Percentiles rank a stretch among this genome's conserved stretches.
Evolutionary conservation across 768 basidiomycete genomes (phyloP).

Genomic region (Termitomyces sp.): DNA sequence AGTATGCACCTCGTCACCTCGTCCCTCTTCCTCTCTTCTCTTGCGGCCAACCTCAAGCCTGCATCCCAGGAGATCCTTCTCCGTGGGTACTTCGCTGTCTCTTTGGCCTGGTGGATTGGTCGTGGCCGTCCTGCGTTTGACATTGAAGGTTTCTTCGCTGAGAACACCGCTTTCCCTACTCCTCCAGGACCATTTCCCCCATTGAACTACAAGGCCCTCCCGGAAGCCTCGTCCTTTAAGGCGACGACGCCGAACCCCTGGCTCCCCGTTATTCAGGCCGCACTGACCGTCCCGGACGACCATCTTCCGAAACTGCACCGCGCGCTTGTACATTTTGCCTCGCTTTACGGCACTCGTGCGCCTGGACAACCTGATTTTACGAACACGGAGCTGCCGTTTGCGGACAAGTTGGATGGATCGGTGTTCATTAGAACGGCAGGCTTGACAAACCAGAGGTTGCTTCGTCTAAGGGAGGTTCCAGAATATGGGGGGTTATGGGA

Average conservation of each 20-base stretch:
- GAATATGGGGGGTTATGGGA: conserved; percentile 5
- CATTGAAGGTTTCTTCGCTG: conserved; percentile 44
- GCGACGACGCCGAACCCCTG: conserved; percentile 51
- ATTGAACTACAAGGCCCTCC: conserved; percentile 19
- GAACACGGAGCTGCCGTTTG: conserved; percentile 44
- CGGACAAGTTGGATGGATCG: conserved; percentile 54
- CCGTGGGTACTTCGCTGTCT: conserved; percentile 46
- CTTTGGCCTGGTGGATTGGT: conserved; percentile 47
- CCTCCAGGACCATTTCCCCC: conserved; percentile 19
- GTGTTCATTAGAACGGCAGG: conserved; percentile 59
- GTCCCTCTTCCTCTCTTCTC: conserved; percentile 47
- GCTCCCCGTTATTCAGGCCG: conserved; percentile 47
- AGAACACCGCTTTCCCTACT: conserved; percentile 16
- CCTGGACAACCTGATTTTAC: conserved; percentile 19
- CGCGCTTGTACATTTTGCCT: conserved; percentile 43
- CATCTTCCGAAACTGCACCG: conserved; percentile 43
- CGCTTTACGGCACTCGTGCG: conserved; percentile 38
- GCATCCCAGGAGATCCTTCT: conserved; percentile 42
- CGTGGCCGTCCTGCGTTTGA: conserved; percentile 48
- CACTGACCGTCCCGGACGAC: conserved; percentile 56
- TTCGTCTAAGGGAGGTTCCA: neutral
- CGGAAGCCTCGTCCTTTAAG: conserved; percentile 26
- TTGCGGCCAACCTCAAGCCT: conserved; percentile 29
- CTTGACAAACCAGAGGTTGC: conserved; percentile 40
- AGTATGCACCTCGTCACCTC: conserved; percentile 62